phyloP scores from a whole-genome alignment of 495 filamentous ascomycete genomes.

The Darksidea phi region DNA sequence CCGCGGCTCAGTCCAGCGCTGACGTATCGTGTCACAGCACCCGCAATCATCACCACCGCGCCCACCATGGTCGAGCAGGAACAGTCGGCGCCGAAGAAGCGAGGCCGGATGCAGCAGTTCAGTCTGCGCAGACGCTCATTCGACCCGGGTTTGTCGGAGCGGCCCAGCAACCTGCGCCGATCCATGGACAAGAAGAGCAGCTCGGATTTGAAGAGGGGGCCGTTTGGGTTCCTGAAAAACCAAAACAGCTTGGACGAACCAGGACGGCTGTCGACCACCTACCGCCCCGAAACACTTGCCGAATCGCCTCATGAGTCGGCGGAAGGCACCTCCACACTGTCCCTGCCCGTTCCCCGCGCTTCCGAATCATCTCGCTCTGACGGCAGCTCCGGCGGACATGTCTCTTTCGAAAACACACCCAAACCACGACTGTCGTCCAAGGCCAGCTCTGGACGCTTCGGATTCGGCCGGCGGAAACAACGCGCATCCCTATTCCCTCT shows the following conservation, averaged over 20 bases:
- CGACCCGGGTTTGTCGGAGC: conserved; percentile 26
- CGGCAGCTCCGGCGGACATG: conserved; percentile 74
- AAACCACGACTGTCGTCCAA: conserved; percentile 61
- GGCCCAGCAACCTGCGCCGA: conserved; percentile 30
- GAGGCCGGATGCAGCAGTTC: conserved; percentile 31
- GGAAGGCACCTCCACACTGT: conserved; percentile 64
- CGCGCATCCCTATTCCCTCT: conserved; percentile 86
- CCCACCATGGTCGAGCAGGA: conserved; percentile 64
- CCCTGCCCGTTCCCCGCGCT: conserved; percentile 66
- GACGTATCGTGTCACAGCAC: conserved; percentile 54
- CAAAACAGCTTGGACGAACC: conserved; percentile 65
- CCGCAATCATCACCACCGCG: conserved; percentile 89
- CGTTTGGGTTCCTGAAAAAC: conserved; percentile 37
- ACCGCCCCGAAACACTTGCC: conserved; percentile 52
- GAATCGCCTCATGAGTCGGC: conserved; percentile 63
- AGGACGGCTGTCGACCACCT: conserved; percentile 56
- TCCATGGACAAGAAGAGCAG: conserved; percentile 37
- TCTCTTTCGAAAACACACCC: conserved; percentile 61
- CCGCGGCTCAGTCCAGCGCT: conserved; percentile 17
- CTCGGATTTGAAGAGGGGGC: conserved; percentile 33
- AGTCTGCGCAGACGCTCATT: conserved; percentile 28
- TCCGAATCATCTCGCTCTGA: conserved; percentile 94
- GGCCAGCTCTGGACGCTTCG: conserved; percentile 72
- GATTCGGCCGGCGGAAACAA: conserved; percentile 75
- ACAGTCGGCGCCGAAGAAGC: conserved; percentile 20